Base-by-base conservation (phyloP, 1,139 yeast genomes). In the Lodderomyces beijingensis region DNA sequence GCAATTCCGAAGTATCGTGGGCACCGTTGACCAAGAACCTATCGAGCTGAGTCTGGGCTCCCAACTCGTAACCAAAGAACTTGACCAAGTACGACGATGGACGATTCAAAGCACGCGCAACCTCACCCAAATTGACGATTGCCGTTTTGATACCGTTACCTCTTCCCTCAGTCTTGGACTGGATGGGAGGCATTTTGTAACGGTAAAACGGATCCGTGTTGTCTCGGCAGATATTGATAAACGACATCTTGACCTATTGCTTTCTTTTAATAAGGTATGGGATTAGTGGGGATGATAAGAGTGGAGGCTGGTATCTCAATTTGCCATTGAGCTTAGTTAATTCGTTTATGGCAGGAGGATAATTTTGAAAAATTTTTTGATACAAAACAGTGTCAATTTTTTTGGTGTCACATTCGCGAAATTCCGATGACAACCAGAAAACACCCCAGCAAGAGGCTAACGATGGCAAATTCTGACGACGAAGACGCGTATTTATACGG, bases 141-240 rank as follows among this genome's bases (percentile, higher is more conserved):
- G 93, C 95, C 19, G 99, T 91, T 61, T 88, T 89, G 66, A 91
- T 91, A 76, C 99, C 99, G 66, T 91, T 91, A 68, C 99, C 99
- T 60, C 96, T 78, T 60, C 98, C 98, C 68, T 91, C 98, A 47
- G 88, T 88, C 75, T 93, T 91, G 46, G 96, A 87, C 67, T 86
- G 93, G 62, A 91, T 80, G 31, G 93, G 82, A 56, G 98, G 98
- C 98, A 91, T 91, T 72, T 91, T 91, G 66, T 91, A 91, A 69
- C 98, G 95, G 77, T 93, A 91, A 63, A 91, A 91, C 34, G 97
- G 96, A 70, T 91, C 98, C 56, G 85, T 81, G 70, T 91, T 91
- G 56, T 88, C 96, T 72, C 99, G 88, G 64, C 95, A 83, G 53
- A 91, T 91, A 64, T 91, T 89, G 56, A 89, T 84, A 53, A 80